Conservation (phyloP, 2,329 filamentous ascomycete species). For the Stachybotrys elegans region DNA sequence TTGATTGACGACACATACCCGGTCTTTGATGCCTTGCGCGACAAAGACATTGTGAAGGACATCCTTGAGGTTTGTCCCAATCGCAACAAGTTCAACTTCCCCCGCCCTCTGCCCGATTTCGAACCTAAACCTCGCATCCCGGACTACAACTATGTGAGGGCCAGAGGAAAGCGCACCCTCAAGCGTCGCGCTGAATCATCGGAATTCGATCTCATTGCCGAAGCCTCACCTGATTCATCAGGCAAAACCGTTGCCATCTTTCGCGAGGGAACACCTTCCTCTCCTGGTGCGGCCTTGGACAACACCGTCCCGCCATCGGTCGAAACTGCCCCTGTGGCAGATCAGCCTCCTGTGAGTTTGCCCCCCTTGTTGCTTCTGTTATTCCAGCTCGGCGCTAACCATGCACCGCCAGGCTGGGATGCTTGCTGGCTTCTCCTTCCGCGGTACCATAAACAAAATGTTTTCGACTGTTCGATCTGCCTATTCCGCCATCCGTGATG, state of each 20-base stretch:
- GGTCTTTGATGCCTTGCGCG: background rate
- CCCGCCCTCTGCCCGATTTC: background rate
- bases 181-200: slow-evolving; percentile 23
- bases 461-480: slow-evolving; percentile 20
- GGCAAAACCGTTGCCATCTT: slow-evolving; percentile 9
- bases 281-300: no score
- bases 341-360: no score
- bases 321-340: no score
- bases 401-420: slow-evolving; percentile 14
- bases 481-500: slow-evolving; percentile 19
- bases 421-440: slow-evolving; percentile 12
- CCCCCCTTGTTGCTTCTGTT: no score
- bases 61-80: background rate
- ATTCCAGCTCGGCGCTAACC: no score
- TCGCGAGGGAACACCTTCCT: slow-evolving; percentile 14
- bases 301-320: slow-evolving; percentile 9
- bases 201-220: slow-evolving; percentile 24
- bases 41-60: background rate
- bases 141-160: no score
- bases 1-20: background rate
- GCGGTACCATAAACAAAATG: slow-evolving; percentile 21
- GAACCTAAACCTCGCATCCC: slow-evolving; percentile 11
- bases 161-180: slow-evolving; percentile 20
- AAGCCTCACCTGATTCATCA: slow-evolving; percentile 7
- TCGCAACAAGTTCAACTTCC: background rate